Base-by-base conservation (phyloP, 2,329 filamentous ascomycete genomes). In the Aspergillus phoenicis region DNA sequence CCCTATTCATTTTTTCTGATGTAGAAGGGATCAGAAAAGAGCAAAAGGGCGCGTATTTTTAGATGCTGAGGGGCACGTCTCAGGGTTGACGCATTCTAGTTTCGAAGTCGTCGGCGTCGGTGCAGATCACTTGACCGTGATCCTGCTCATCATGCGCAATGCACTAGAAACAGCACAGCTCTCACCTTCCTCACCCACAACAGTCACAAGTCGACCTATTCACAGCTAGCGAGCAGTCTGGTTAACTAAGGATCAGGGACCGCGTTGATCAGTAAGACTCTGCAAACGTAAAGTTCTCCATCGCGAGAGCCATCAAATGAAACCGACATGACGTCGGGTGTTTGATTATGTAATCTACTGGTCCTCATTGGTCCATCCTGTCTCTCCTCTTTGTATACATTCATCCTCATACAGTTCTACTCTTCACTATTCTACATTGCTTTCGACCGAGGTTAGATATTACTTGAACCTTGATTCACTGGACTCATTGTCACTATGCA, bases 1-100 rank as follows among this genome's bases (percentile, higher is more conserved):
- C 68, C 49, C 63, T 67, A 52, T 68, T 69, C 72, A 75, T 75
- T 24, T 17, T 64, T 59, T 7, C 15, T 45, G 33, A n/a, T 30
- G 13, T 2, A 10, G 17, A 17, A 33, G 41, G 5, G 13, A 8
- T 48, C 41, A 22, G 30, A 5, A 30, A 38, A 15, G 30, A 24
- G 11, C 11, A 26, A 30, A 15, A 53, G 41, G 28, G 11, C 7
- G 33, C 8, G 24, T 48, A 52, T 5, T 15, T 13, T n/a, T 11
- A 11, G 8, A 47, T n/a, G 43, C 17, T 11, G 30, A 33, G 39
- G 26, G 41, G 24, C n/a, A 26, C 24, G 47, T 30, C 47, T 51
- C 26, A 30, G 30, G 26, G 26, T 30, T 30, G 47, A 33, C n/a
- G 24, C 24, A 28, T 51, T 30, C 47, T 30, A 51, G 26, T 17